Conservation (phyloP, 2,329 filamentous ascomycete species). For the Claviceps arundinis region DNA sequence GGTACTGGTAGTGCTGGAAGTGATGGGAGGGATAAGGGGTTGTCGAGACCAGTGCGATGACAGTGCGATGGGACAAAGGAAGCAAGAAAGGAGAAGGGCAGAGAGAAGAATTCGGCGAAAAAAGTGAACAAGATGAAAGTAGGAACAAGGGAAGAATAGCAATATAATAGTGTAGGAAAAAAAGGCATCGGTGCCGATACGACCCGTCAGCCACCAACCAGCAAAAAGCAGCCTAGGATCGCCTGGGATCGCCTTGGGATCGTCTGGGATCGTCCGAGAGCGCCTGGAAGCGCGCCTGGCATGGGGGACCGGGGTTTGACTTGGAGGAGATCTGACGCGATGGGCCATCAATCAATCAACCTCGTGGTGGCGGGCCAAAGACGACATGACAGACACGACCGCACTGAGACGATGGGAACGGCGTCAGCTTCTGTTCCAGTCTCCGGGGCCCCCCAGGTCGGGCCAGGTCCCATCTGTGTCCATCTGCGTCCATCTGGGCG, state of each 20-base stretch:
- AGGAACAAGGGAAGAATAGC: conserved; percentile 5
- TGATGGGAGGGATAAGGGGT: background rate
- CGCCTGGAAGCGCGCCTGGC: conserved; percentile 1
- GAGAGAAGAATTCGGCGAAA: background rate
- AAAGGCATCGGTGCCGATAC: conserved; percentile 6
- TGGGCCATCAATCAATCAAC: conserved; percentile 11
- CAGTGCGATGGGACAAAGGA: background rate
- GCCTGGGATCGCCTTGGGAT: conserved; percentile 3
- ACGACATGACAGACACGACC: background rate
- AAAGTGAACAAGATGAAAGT: background rate
- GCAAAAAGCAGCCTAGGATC: background rate
- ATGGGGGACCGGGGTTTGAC: conserved; percentile 8
- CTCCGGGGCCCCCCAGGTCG: background rate
- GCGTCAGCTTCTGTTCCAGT: background rate
- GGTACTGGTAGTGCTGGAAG: background rate
- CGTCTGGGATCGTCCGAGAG: too few species aligned
- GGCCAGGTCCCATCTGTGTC: background rate
- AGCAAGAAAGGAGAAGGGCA: background rate
- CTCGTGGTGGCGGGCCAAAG: conserved; percentile 22
- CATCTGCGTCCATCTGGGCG: background rate
- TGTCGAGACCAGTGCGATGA: background rate
- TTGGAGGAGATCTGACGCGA: conserved; percentile 21
- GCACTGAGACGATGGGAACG: background rate
- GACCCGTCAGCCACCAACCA: conserved; percentile 7
- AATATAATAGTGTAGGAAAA: conserved; percentile 7